These are phyloP conservation scores for Ascochyta koolunga DNA, from an alignment of 2,329 filamentous ascomycete species.

Conservation along the genomic window DNA sequence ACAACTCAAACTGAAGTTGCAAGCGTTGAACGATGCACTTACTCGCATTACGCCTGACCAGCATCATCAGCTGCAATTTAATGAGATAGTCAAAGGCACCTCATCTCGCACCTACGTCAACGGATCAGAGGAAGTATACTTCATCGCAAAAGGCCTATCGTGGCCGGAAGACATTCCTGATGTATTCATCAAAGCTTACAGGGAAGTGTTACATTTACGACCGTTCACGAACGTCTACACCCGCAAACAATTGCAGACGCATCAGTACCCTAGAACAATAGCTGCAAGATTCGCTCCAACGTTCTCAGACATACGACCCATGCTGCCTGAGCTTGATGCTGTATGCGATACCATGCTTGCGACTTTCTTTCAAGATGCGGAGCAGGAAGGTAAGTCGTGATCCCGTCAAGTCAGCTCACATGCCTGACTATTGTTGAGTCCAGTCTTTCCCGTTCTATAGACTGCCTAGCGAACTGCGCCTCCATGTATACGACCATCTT, in stretches of 20 bases:
- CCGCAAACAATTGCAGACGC: constrained; percentile 6
- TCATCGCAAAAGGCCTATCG: constrained; percentile 21
- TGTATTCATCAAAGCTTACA: constrained; percentile 28
- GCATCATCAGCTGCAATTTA: constrained; percentile 4
- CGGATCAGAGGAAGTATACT: constrained; percentile 27
- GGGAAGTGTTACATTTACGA: constrained; percentile 17
- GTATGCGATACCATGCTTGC: constrained; percentile 26
- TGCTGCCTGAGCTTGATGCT: constrained; percentile 25
- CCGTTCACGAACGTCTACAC: constrained; percentile 23
- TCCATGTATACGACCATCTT: constrained; percentile 25
- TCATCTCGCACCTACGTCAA: constrained; percentile 18
- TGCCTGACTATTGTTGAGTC: constrained; percentile 19
- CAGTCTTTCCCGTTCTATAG: constrained; percentile 29
- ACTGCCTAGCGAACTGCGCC: constrained; percentile 33
- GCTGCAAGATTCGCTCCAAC: constrained; percentile 21
- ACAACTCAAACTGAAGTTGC: constrained; percentile 26
- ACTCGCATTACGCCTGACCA: background rate
- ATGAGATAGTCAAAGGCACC: background rate
- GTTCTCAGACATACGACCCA: constrained; percentile 27
- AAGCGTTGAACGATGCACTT: constrained; percentile 25
- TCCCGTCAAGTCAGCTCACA: no score
- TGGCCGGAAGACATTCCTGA: constrained; percentile 27
- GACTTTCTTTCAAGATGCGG: constrained; percentile 14
- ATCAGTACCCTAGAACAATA: background rate
- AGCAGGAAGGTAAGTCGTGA: constrained; percentile 22